A percentile compares a stretch with the other conserved stretches of the same genome.
Evolutionary conservation across 257 asterid species (phyloP).

Genomic region (Gynochthodes officinalis): DNA sequence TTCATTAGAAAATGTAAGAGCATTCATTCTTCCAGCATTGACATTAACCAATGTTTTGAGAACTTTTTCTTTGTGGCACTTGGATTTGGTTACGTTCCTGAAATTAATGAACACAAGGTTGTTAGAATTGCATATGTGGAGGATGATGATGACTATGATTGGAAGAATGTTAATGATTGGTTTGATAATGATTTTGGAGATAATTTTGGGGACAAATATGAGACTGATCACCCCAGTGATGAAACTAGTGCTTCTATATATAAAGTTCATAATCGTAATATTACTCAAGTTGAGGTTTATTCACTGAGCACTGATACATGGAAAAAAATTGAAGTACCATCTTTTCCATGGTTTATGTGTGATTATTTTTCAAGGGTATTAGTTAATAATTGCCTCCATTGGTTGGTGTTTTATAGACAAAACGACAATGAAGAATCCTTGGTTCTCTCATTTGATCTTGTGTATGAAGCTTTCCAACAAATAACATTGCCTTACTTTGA

Average conservation of each 20-base stretch:
- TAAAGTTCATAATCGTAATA: not conserved
- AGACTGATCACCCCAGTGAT: not conserved
- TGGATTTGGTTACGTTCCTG: not conserved
- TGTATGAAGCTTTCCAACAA: too few relatives aligned
- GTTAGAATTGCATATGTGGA: not conserved
- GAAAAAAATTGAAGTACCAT: not conserved
- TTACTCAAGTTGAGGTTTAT: not conserved
- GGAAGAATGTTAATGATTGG: not conserved
- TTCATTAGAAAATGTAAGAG: not conserved
- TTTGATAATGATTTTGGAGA: not conserved
- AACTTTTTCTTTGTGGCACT: not conserved
- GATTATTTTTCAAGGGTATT: not conserved
- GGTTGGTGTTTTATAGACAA: too few relatives aligned
- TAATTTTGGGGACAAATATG: too few relatives aligned
- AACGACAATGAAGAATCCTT: too few relatives aligned
- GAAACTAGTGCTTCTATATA: not conserved
- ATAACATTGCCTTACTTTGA: too few relatives aligned
- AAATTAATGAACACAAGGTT: not conserved
- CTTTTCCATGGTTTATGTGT: not conserved
- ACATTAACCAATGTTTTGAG: too few relatives aligned
- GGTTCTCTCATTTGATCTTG: too few relatives aligned
- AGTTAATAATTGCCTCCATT: too few relatives aligned
- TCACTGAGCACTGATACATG: not conserved
- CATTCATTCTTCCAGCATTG: not conserved
- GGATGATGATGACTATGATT: not conserved